Evolutionary conservation across 2,329 filamentous ascomycete genomes (phyloP).

Genomic region (Pseudogymnoascus verrucosus): DNA sequence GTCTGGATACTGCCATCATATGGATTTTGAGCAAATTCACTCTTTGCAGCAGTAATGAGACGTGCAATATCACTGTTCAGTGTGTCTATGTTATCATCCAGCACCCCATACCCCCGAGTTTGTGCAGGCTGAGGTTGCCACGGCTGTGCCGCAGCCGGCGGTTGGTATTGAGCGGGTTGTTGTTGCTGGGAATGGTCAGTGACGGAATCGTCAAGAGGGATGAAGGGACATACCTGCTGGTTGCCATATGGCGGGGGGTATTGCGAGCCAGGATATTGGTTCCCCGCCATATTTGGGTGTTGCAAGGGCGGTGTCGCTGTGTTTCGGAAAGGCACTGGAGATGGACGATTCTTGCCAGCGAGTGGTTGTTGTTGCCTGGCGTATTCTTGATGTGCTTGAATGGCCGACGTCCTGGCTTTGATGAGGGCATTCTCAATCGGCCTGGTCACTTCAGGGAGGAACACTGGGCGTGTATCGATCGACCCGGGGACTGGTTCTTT

Average conservation of each 20-base stretch:
- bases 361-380: slow-evolving; percentile 40
- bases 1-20: slow-evolving; percentile 68
- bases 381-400: slow-evolving; percentile 51
- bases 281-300: slow-evolving; percentile 30
- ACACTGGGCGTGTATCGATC: slow-evolving; percentile 85
- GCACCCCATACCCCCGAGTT: slow-evolving; percentile 22
- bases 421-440: slow-evolving; percentile 92
- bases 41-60: slow-evolving; percentile 64
- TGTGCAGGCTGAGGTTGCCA: slow-evolving; percentile 25
- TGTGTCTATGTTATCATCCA: slow-evolving; percentile 57
- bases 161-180: slow-evolving; percentile 30
- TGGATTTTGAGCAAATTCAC: slow-evolving; percentile 67
- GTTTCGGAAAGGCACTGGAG: slow-evolving; percentile 56
- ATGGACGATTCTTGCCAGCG: slow-evolving; percentile 39
- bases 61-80: slow-evolving; percentile 77
- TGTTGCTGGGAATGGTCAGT: slow-evolving; percentile 18
- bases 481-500: slow-evolving; percentile 94
- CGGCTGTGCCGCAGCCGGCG: slow-evolving; percentile 30
- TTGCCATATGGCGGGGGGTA: slow-evolving; percentile 21
- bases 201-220: background rate
- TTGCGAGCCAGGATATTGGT: slow-evolving; percentile 25
- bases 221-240: slow-evolving; percentile 21
- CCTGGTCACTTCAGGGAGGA: slow-evolving; percentile 75
- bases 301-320: slow-evolving; percentile 65
- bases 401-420: slow-evolving; percentile 58